Evolutionary conservation across 768 basidiomycete genomes (phyloP).

Genomic region (Lactarius pseudohatsudake): DNA sequence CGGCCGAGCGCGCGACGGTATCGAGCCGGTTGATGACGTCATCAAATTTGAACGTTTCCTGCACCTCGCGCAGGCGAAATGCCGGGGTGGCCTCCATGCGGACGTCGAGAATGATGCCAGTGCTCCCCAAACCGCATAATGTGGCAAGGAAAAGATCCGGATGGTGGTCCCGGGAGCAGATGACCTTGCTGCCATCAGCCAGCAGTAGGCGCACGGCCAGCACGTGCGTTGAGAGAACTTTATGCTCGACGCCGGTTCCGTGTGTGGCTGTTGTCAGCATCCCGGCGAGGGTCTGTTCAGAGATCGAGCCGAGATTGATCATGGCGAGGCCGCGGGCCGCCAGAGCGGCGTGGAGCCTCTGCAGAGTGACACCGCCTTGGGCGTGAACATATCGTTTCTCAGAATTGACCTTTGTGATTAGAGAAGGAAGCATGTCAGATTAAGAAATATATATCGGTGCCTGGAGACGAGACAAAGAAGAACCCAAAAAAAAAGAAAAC

Average conservation of each 20-base stretch:
- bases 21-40: slow-evolving; percentile 60
- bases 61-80: slow-evolving; percentile 76
- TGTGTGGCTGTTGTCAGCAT: slow-evolving; percentile 94
- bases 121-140: slow-evolving; percentile 86
- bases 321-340: slow-evolving; percentile 72
- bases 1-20: slow-evolving; percentile 55
- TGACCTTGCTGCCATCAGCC: slow-evolving; percentile 69
- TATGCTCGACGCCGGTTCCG: slow-evolving; percentile 79
- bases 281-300: slow-evolving; percentile 92
- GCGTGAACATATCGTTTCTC: slow-evolving; percentile 67
- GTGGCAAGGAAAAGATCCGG: slow-evolving; percentile 85
- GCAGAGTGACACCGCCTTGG: slow-evolving; percentile 78
- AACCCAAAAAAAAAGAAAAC: neutral
- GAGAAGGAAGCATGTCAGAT: slow-evolving; percentile 26
- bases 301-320: slow-evolving; percentile 93
- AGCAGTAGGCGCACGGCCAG: slow-evolving; percentile 72
- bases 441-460: slow-evolving; percentile 16
- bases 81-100: slow-evolving; percentile 77
- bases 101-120: slow-evolving; percentile 82
- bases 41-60: slow-evolving; percentile 61
- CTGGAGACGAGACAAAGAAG: slow-evolving; percentile 17
- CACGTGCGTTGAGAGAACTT: slow-evolving; percentile 81
- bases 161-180: slow-evolving; percentile 61
- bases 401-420: slow-evolving; percentile 56
- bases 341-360: slow-evolving; percentile 69